Conservation (phyloP, 2,329 filamentous ascomycete genomes). For the Nakataea oryzae region DNA sequence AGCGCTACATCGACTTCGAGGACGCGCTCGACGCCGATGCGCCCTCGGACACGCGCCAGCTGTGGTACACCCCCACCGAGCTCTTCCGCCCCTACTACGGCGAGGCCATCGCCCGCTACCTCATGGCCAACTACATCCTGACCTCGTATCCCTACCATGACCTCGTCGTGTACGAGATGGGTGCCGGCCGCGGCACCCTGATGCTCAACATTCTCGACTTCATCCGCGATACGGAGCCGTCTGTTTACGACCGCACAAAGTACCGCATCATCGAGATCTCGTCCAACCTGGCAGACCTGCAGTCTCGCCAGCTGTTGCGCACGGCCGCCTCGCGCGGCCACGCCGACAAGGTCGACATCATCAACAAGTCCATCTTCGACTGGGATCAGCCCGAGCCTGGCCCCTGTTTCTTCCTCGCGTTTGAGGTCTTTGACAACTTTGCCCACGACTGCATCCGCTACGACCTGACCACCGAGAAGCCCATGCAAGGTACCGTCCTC, state of each 20-base stretch:
- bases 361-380: slow-evolving; percentile 91
- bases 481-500: slow-evolving; percentile 80
- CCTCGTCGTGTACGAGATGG: slow-evolving; percentile 97
- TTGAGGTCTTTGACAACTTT: slow-evolving; percentile 99
- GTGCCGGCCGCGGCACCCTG: slow-evolving; percentile 89
- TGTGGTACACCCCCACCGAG: slow-evolving; percentile 98
- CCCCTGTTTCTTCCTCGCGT: slow-evolving; percentile 93
- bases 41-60: slow-evolving; percentile 64
- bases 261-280: slow-evolving; percentile 97
- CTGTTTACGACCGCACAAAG: slow-evolving; percentile 87
- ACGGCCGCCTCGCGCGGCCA: slow-evolving; percentile 57
- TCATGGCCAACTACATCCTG: slow-evolving; percentile 92
- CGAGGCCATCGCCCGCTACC: slow-evolving; percentile 91
- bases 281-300: slow-evolving; percentile 64
- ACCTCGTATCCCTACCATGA: slow-evolving; percentile 93
- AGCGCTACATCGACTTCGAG: slow-evolving; percentile 83
- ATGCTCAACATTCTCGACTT: slow-evolving; percentile 98
- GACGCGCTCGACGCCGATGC: slow-evolving; percentile 72
- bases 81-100: slow-evolving; percentile 95
- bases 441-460: slow-evolving; percentile 91
- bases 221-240: slow-evolving; percentile 78
- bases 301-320: slow-evolving; percentile 52
- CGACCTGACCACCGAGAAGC: slow-evolving; percentile 67
- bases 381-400: slow-evolving; percentile 82
- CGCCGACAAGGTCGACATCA: slow-evolving; percentile 77